Evolutionary conservation across 164 flowering plant species (phyloP), one percentile per base, ranked within the genome.

Genomic region (Sextonia rubra): DNA sequence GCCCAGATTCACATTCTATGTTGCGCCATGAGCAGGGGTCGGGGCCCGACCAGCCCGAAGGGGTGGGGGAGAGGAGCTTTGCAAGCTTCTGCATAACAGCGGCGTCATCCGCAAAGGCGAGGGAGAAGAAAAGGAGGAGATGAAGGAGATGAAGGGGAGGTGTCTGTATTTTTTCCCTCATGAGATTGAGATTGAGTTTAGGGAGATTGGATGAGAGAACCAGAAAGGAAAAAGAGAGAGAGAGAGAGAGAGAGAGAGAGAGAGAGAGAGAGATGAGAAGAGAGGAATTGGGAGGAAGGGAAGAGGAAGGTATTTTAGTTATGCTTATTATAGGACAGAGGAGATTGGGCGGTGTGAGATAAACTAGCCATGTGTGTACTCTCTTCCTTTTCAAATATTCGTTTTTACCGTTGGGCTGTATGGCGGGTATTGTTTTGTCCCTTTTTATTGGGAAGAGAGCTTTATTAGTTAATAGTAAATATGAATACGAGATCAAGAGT

Each of bases 21-120:
- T 76, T 79, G 8, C 71, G 5, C 85, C 87, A 84, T 17, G 37
- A 1, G 73, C 88, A 85, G 17, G 78, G 80, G 64, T 78, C 69
- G 7, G 74, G 5, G 15, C 44, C 12, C 2, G 74, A 72, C 85
- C 88, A 83, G 47, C 75, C 78, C 5, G 74, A 22, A 0, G 86
- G 83, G 23, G 75, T 12, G 0, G 78, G 65, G 11, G 70, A 14
- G 15, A 83, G 69, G 47, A 77, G 60, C 0, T 12, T 24, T 44
- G 80, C 64, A 1, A 83, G 81, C 23, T 77, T 78, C 20, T 66
- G 11, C 77, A 82, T 63, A 64, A 80, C 68, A 47, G 79, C 64
- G 3, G 75, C 75, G 52, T 84, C 87, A 47, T 69, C 1, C 3
- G 58, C 17, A 4, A 52, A 17, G 55, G 55, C 14, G 55, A 20